These are phyloP conservation scores for Calonectria pteridis DNA, from an alignment of 2,329 filamentous ascomycete genomes.

Conservation along the genomic window DNA sequence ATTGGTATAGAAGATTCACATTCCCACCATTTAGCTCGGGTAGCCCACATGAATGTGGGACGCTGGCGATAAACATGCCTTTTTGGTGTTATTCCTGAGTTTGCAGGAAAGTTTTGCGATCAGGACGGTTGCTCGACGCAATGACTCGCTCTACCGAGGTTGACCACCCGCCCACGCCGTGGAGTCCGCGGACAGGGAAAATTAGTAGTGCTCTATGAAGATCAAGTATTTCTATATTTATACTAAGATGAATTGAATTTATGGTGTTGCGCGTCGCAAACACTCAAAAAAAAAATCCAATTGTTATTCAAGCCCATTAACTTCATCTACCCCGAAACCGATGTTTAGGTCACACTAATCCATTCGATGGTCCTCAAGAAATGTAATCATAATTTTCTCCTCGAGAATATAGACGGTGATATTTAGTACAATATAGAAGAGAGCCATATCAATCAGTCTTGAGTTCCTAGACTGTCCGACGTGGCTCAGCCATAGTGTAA, in stretches of 20 bases:
- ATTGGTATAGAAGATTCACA: neutral
- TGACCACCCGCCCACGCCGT: neutral
- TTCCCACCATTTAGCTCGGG: neutral
- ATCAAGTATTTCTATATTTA: neutral
- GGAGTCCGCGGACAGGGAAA: neutral
- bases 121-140: neutral
- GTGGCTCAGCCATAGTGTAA: neutral
- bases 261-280: neutral
- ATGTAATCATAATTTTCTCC: too few species aligned
- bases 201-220: neutral
- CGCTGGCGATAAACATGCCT: neutral
- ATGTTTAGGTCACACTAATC: neutral
- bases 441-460: too few species aligned
- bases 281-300: neutral
- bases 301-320: neutral
- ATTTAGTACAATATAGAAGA: neutral
- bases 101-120: too few species aligned
- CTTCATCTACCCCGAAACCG: neutral
- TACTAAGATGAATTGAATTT: neutral
- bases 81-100: neutral
- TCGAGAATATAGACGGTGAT: neutral
- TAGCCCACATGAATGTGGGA: neutral
- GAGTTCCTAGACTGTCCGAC: too few species aligned
- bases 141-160: neutral
- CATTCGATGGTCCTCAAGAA: too few species aligned